These are phyloP conservation scores for Candida qinlingensis DNA, from an alignment of 805 yeast species.

Conservation along the genomic window DNA sequence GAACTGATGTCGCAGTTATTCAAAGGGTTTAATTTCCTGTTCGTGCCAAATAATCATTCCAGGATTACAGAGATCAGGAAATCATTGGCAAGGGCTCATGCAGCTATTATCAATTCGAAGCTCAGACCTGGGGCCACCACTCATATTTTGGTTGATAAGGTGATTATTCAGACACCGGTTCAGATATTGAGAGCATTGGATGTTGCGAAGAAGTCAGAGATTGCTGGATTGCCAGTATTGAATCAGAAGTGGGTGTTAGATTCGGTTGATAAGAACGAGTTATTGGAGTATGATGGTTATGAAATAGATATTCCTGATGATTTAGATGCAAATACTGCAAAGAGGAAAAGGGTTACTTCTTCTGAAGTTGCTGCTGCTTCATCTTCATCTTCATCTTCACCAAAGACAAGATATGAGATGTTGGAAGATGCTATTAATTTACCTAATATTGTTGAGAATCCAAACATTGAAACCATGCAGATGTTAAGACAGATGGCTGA, in stretches of 20 bases:
- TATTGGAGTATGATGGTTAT: conserved; percentile 6
- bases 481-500: conserved; percentile 19
- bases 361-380: not conserved
- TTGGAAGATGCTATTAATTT: conserved; percentile 7
- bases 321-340: not conserved
- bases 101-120: conserved; percentile 11
- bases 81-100: conserved; percentile 15
- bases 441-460: conserved; percentile 13
- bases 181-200: conserved; percentile 10
- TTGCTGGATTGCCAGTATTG: conserved; percentile 5
- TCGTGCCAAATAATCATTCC: conserved; percentile 19
- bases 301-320: conserved; percentile 9
- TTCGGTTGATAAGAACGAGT: conserved; percentile 10
- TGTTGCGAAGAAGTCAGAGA: not conserved
- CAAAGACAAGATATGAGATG: conserved; percentile 6
- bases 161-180: conserved; percentile 5
- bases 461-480: conserved; percentile 18
- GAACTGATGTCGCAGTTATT: conserved; percentile 13
- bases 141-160: conserved; percentile 19
- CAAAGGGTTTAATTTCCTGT: conserved; percentile 14
- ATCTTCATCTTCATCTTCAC: not conserved
- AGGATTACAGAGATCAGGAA: conserved; percentile 15
- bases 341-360: not conserved
- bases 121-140: conserved; percentile 9
- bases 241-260: conserved; percentile 21